phyloP scores from a whole-genome alignment of 2,329 filamentous ascomycete species.

The Penicillium sp. region DNA sequence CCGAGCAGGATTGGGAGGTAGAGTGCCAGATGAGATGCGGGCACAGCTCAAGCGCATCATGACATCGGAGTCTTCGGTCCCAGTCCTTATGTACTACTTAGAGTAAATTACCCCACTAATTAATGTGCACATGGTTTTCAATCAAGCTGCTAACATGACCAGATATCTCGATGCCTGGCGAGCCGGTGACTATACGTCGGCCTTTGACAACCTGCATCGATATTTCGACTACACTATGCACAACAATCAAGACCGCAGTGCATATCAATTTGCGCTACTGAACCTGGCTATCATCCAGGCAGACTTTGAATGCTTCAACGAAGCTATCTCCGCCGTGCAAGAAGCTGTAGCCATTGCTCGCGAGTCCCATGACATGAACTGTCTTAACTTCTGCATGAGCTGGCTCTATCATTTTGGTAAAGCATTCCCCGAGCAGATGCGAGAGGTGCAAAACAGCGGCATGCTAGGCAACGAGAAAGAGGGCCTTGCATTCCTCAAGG shows the following conservation, averaged over 20 bases:
- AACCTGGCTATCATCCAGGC: conserved; percentile 92
- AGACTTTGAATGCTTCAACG: conserved; percentile 87
- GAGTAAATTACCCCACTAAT: conserved; percentile 49
- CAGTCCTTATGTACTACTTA: conserved; percentile 74
- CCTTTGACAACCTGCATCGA: conserved; percentile 86
- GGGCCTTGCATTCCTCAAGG: conserved; percentile 77
- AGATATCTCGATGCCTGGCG: conserved; percentile 92
- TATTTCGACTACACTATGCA: conserved; percentile 98
- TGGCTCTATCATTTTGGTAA: conserved; percentile 97
- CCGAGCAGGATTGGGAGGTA: conserved; percentile 67
- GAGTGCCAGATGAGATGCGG: conserved; percentile 73
- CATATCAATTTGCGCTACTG: conserved; percentile 92
- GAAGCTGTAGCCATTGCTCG: conserved; percentile 93
- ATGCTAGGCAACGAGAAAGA: conserved; percentile 79
- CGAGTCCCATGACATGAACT: conserved; percentile 88
- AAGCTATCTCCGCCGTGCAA: conserved; percentile 91
- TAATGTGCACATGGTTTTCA: neutral
- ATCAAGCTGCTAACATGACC: conserved; percentile 10
- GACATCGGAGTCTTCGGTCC: conserved; percentile 65
- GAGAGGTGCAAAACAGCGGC: conserved; percentile 67
- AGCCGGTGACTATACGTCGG: conserved; percentile 82
- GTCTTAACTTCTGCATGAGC: conserved; percentile 90
- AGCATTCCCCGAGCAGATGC: conserved; percentile 74
- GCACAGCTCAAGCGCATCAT: conserved; percentile 69
- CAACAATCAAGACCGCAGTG: conserved; percentile 69